A percentile compares a stretch with the other conserved stretches of the same genome.
phyloP scores from a whole-genome alignment of 805 yeast species.

The Metschnikowia picachoensis region DNA sequence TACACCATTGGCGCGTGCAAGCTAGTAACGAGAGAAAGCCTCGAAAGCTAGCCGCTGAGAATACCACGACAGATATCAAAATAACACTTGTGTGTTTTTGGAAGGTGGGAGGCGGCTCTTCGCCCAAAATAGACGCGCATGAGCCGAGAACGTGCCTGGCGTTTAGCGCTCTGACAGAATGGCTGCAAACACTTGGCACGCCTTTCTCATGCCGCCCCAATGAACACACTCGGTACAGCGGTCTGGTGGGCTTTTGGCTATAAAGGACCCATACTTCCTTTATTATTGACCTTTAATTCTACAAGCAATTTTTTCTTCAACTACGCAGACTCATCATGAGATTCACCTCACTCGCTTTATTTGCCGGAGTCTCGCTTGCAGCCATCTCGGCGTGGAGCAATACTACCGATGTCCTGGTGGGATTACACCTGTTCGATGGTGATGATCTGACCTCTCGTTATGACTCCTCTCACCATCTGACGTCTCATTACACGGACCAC shows the following conservation, averaged over 20 bases:
- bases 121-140: not conserved
- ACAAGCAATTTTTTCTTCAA: too few relatives aligned
- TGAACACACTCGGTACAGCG: too few relatives aligned
- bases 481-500: not conserved
- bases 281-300: too few relatives aligned
- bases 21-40: too few relatives aligned
- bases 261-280: not conserved
- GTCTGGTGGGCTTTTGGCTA: too few relatives aligned
- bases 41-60: too few relatives aligned
- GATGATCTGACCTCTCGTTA: not conserved
- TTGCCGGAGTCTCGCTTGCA: slow-evolving; percentile 2
- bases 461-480: not conserved
- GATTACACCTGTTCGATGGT: not conserved
- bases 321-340: not conserved
- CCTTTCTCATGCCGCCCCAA: not conserved
- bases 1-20: too few relatives aligned
- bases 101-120: not conserved
- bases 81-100: not conserved
- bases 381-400: slow-evolving; percentile 5
- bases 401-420: not conserved
- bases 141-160: slow-evolving; percentile 3
- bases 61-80: not conserved
- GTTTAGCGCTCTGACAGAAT: not conserved
- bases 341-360: slow-evolving; percentile 6
- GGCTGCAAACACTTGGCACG: slow-evolving; percentile 6